These are phyloP conservation scores for Penicillium alfredii DNA, from an alignment of 495 filamentous ascomycete genomes.

Conservation along the genomic window DNA sequence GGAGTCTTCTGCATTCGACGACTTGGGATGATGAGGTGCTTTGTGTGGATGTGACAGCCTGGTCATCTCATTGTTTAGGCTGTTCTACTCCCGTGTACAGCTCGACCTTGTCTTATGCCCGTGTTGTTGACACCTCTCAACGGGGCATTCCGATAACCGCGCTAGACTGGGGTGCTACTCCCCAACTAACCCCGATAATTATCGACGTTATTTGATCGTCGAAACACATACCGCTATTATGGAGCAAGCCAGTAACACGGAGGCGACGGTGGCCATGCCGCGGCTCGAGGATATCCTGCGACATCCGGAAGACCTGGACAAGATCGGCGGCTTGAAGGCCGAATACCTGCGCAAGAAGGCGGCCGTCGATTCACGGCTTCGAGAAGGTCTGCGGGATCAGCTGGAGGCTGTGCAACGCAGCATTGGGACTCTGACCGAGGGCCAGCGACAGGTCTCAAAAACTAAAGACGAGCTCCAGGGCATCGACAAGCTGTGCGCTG, in stretches of 20 bases:
- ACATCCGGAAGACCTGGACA: constrained; percentile 84
- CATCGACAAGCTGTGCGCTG: constrained; percentile 94
- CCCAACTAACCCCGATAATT: constrained; percentile 1
- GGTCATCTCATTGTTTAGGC: too few species aligned
- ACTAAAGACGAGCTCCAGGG: constrained; percentile 98
- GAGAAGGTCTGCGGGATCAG: constrained; percentile 80
- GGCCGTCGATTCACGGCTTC: constrained; percentile 82
- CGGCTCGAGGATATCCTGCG: constrained; percentile 51
- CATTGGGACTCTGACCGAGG: constrained; percentile 78
- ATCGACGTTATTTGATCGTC: constrained; percentile 1
- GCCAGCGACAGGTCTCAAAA: constrained; percentile 75
- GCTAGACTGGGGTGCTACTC: constrained; percentile 4
- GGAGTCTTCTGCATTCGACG: too few species aligned
- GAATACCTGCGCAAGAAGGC: constrained; percentile 94
- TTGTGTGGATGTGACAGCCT: too few species aligned
- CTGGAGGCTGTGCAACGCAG: constrained; percentile 86
- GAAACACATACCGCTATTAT: constrained; percentile 21
- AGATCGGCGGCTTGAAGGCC: constrained; percentile 79
- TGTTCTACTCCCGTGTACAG: too few species aligned
- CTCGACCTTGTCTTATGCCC: constrained; percentile 1
- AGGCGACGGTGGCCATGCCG: constrained; percentile 42
- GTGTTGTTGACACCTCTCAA: constrained; percentile 3
- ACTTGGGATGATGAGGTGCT: too few species aligned
- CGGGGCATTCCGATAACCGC: constrained; percentile 6
- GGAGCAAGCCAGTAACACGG: constrained; percentile 32